Conservation (phyloP, 352 stramenopile species). For the Globisporangium emineosum region DNA sequence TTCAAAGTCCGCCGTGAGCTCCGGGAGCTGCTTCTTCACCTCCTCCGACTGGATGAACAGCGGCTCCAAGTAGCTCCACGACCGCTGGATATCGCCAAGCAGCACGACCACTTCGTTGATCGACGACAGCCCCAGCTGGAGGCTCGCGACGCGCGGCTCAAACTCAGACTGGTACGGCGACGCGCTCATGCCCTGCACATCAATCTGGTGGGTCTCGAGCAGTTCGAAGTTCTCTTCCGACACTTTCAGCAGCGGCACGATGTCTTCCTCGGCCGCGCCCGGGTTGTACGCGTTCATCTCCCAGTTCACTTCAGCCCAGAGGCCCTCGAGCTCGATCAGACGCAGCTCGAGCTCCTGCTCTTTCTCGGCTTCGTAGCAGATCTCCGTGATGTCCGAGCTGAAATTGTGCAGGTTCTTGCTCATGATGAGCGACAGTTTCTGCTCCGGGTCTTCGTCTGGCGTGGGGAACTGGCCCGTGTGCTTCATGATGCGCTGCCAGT, state of each 20-base stretch:
- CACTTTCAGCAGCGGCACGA: slow-evolving; percentile 90
- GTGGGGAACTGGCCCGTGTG: slow-evolving; percentile 90
- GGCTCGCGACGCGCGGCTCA: slow-evolving; percentile 86
- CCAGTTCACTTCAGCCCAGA: slow-evolving; percentile 93
- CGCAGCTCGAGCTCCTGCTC: slow-evolving; percentile 94
- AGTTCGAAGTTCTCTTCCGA: slow-evolving; percentile 96
- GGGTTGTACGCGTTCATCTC: slow-evolving; percentile 92
- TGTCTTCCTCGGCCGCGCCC: slow-evolving; percentile 51
- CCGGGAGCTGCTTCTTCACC: slow-evolving; percentile 94
- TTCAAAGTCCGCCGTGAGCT: slow-evolving; percentile 92
- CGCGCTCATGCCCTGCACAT: slow-evolving; percentile 95
- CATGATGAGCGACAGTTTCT: slow-evolving; percentile 88
- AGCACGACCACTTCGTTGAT: slow-evolving; percentile 93
- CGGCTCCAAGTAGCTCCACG: slow-evolving; percentile 95
- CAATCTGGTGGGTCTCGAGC: slow-evolving; percentile 96
- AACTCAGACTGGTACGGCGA: slow-evolving; percentile 96
- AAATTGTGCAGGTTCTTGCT: slow-evolving; percentile 94
- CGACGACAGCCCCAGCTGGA: slow-evolving; percentile 84
- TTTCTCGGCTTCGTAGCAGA: slow-evolving; percentile 95
- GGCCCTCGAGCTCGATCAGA: slow-evolving; percentile 88
- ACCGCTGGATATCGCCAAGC: slow-evolving; percentile 94
- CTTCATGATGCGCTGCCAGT: slow-evolving; percentile 92
- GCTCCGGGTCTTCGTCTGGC: slow-evolving; percentile 90
- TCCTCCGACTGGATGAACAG: slow-evolving; percentile 96
- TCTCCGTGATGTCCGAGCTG: slow-evolving; percentile 94